phyloP scores from a whole-genome alignment of 179 eudicot species.

The Pouteria campechiana region DNA sequence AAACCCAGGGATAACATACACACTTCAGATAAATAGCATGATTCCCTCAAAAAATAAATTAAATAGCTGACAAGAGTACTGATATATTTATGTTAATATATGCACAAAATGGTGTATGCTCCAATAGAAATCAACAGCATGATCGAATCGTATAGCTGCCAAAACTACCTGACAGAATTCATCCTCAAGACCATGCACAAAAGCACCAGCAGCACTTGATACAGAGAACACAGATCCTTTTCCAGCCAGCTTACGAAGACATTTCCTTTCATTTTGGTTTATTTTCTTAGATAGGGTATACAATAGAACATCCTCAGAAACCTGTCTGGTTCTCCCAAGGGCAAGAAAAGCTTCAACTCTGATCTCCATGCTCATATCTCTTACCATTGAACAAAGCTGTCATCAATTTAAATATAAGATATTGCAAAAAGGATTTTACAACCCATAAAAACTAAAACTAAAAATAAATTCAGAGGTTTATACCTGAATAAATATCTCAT shows the following conservation, averaged over 20 bases:
- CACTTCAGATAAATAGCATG: too few species aligned
- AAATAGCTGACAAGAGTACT: too few species aligned
- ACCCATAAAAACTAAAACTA: not conserved
- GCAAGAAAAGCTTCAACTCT: slow-evolving; percentile 65
- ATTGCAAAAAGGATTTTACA: not conserved
- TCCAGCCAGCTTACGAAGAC: slow-evolving; percentile 19
- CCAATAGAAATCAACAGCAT: too few species aligned
- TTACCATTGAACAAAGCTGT: slow-evolving; percentile 80
- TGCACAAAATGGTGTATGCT: too few species aligned
- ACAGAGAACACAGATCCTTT: slow-evolving; percentile 27
- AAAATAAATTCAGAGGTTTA: not conserved
- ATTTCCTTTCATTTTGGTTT: slow-evolving; percentile 21
- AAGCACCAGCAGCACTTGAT: slow-evolving; percentile 58
- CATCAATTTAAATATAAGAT: slow-evolving; percentile 4
- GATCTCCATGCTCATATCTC: slow-evolving; percentile 73
- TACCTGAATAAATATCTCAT: slow-evolving; percentile 72
- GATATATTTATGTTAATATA: too few species aligned
- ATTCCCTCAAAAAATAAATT: too few species aligned
- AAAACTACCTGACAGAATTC: slow-evolving; percentile 61
- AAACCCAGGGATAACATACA: too few species aligned
- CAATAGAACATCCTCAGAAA: slow-evolving; percentile 58
- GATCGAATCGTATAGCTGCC: not conserved
- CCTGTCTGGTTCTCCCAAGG: slow-evolving; percentile 49
- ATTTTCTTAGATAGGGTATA: slow-evolving; percentile 66
- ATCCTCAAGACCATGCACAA: slow-evolving; percentile 92